Evolutionary conservation across 306 rosid species (phyloP).

Genomic region (Elaeagnus macrophylla): DNA sequence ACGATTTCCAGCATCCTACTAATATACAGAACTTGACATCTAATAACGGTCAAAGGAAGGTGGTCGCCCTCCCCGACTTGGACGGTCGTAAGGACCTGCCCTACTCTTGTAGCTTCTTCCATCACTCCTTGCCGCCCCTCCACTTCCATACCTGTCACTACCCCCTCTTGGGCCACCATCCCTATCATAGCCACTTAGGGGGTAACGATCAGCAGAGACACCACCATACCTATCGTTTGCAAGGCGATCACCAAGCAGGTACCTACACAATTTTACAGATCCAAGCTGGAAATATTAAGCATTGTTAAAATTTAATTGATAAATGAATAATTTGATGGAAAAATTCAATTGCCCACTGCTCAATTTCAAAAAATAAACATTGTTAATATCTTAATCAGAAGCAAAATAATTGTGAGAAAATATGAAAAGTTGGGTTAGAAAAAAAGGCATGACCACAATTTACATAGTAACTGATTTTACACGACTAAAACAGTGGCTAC

Average conservation of each 20-base stretch:
- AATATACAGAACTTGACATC: slow-evolving; percentile 12
- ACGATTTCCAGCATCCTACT: slow-evolving; percentile 15
- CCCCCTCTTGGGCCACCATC: slow-evolving; percentile 56
- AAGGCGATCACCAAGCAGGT: slow-evolving; percentile 55
- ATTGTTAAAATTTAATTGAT: too few species aligned
- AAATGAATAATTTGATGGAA: too few species aligned
- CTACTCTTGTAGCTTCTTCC: slow-evolving; percentile 68
- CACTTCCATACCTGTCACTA: slow-evolving; percentile 57
- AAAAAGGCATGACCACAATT: neutral
- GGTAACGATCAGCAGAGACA: slow-evolving; percentile 42
- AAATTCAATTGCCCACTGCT: neutral
- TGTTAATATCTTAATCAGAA: neutral
- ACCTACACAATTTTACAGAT: slow-evolving; percentile 35
- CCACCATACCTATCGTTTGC: slow-evolving; percentile 62
- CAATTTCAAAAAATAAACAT: too few species aligned
- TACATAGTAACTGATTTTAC: slow-evolving; percentile 1
- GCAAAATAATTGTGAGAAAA: neutral
- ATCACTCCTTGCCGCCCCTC: slow-evolving; percentile 52
- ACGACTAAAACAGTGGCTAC: slow-evolving; percentile 5
- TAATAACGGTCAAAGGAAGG: slow-evolving; percentile 74
- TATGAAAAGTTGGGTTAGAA: neutral
- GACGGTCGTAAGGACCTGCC: slow-evolving; percentile 79
- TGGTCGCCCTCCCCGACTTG: slow-evolving; percentile 52
- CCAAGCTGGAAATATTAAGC: slow-evolving; percentile 3
- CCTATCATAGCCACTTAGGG: slow-evolving; percentile 68